Conservation (phyloP, 2,329 filamentous ascomycete genomes). For the Penicillium digitatum region DNA sequence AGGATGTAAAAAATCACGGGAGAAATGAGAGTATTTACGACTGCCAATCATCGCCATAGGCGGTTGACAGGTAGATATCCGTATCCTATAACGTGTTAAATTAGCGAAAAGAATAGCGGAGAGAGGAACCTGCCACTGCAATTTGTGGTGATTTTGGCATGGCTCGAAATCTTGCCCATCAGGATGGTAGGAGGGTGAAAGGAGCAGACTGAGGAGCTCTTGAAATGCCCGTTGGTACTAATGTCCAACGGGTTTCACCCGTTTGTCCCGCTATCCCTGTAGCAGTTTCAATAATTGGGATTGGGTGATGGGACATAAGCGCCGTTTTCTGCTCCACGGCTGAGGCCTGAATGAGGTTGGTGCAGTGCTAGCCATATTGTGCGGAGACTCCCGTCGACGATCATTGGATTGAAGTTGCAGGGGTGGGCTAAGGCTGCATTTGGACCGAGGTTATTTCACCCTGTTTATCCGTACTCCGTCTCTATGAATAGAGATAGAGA, state of each 20-base stretch:
- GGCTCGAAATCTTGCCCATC: neutral
- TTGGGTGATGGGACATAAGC: neutral
- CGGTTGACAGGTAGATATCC: neutral
- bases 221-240: neutral
- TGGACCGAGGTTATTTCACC: neutral
- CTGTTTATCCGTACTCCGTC: neutral
- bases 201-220: neutral
- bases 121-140: neutral
- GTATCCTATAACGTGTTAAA: constrained; percentile 7
- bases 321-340: neutral
- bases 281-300: neutral
- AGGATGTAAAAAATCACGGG: neutral
- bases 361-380: neutral
- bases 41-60: constrained; percentile 15
- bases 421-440: neutral
- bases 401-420: neutral
- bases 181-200: neutral
- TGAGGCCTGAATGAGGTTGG: neutral
- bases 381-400: neutral
- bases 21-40: constrained; percentile 5
- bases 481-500: neutral
- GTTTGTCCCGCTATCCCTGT: neutral
- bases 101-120: neutral
- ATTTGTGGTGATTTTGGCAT: neutral
- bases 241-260: neutral